Conservation (phyloP, 768 basidiomycete genomes). For the Macrolepiota albuminosa region DNA sequence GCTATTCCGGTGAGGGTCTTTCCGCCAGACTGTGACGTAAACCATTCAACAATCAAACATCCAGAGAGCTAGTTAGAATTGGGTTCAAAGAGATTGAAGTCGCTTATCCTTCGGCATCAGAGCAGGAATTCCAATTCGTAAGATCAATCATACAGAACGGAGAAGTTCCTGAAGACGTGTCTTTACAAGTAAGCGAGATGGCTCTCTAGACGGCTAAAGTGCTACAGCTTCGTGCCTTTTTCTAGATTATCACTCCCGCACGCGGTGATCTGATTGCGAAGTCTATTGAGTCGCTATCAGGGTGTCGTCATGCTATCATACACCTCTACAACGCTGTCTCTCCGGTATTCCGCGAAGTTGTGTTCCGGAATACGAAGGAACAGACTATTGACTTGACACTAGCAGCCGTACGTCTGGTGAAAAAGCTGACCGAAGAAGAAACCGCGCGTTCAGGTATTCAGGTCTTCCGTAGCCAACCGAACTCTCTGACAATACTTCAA, state of each 20-base stretch:
- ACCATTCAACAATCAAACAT: constrained; percentile 47
- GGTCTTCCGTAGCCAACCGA: no score
- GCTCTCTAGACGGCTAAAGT: not conserved
- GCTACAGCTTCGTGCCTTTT: not conserved
- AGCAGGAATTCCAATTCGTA: constrained; percentile 76
- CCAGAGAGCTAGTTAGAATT: constrained; percentile 63
- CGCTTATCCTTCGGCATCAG: constrained; percentile 79
- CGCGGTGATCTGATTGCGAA: constrained; percentile 72
- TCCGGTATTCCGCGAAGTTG: constrained; percentile 70
- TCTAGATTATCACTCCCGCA: constrained; percentile 74
- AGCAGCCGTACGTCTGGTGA: constrained; percentile 64
- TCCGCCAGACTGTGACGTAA: not conserved
- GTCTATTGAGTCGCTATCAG: constrained; percentile 71
- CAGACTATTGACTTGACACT: constrained; percentile 71
- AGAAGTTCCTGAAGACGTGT: constrained; percentile 70
- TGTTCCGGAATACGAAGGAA: constrained; percentile 72
- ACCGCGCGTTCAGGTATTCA: constrained; percentile 48
- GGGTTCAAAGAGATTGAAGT: constrained; percentile 87
- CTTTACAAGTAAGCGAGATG: constrained; percentile 58
- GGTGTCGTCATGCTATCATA: constrained; percentile 72
- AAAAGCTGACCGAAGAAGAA: constrained; percentile 64
- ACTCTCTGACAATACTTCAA: constrained; percentile 1
- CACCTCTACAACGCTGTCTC: constrained; percentile 88
- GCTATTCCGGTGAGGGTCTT: constrained; percentile 36
- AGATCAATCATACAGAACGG: constrained; percentile 61